phyloP scores from a whole-genome alignment of 1,284 basidiomycete species.

The Rhodotorula sp. region DNA sequence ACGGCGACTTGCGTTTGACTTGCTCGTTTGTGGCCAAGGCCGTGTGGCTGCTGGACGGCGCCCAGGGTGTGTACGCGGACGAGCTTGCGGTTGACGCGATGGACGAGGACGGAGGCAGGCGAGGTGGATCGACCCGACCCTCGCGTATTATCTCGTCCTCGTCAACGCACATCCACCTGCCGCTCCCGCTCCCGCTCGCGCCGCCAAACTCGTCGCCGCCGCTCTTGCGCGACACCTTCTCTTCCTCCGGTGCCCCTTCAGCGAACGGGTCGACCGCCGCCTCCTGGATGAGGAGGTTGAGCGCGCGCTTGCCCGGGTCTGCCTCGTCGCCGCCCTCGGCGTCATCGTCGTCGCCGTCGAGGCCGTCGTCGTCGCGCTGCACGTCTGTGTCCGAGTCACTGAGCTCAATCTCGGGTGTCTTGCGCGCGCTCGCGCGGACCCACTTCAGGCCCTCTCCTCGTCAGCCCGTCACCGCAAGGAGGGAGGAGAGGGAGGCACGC shows the following conservation, averaged over 20 bases:
- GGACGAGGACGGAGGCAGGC: background rate
- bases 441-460: background rate
- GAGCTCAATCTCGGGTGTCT: slow-evolving; percentile 4
- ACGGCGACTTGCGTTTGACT: background rate
- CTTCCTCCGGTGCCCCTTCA: background rate
- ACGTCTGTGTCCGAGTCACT: slow-evolving; percentile 19
- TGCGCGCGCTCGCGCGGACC: background rate
- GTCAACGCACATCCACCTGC: slow-evolving; percentile 11
- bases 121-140: background rate
- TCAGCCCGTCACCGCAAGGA: background rate
- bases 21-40: background rate
- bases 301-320: slow-evolving; percentile 22
- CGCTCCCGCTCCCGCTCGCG: slow-evolving; percentile 3
- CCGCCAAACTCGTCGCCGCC: slow-evolving; percentile 6
- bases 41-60: background rate
- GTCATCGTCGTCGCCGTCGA: slow-evolving; percentile 11
- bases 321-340: background rate
- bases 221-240: slow-evolving; percentile 9
- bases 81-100: too few species aligned
- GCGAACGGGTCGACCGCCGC: slow-evolving; percentile 6
- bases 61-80: background rate
- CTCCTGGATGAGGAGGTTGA: slow-evolving; percentile 14
- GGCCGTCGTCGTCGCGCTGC: slow-evolving; percentile 8
- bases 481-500: background rate
- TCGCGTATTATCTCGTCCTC: slow-evolving; percentile 1